Conservation (phyloP, 495 filamentous ascomycete species). For the Aspergillus cavernicola region DNA sequence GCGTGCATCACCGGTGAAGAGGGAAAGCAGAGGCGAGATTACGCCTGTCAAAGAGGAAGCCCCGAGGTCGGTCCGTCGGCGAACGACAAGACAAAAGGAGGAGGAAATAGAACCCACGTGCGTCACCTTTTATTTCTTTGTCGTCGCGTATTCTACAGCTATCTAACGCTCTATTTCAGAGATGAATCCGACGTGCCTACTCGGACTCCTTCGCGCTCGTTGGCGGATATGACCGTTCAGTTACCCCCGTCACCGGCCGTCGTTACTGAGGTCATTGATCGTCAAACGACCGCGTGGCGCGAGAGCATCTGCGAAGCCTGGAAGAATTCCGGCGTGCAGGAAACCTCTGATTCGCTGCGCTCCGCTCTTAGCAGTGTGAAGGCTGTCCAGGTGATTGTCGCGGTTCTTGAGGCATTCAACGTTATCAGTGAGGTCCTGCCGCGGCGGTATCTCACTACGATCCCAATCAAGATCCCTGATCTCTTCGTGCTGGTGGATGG, state of each 20-base stretch:
- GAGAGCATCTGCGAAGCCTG: constrained; percentile 42
- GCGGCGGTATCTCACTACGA: constrained; percentile 60
- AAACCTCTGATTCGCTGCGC: constrained; percentile 50
- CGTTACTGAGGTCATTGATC: constrained; percentile 78
- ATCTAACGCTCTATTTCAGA: constrained; percentile 12
- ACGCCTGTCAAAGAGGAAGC: constrained; percentile 30
- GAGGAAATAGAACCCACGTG: constrained; percentile 39
- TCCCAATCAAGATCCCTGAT: constrained; percentile 72
- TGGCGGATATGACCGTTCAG: constrained; percentile 17
- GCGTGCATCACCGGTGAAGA: constrained; percentile 71
- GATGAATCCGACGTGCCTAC: constrained; percentile 33
- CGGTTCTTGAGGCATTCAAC: constrained; percentile 54
- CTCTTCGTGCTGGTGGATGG: constrained; percentile 73
- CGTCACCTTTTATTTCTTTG: constrained; percentile 17
- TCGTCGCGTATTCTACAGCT: neutral
- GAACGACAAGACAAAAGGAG: constrained; percentile 39
- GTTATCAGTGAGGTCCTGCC: constrained; percentile 49
- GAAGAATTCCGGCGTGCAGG: constrained; percentile 41
- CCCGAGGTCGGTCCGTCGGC: constrained; percentile 27
- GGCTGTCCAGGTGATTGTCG: constrained; percentile 61
- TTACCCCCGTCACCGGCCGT: constrained; percentile 82
- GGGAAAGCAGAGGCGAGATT: constrained; percentile 41
- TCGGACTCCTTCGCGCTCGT: constrained; percentile 49
- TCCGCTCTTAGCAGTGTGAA: constrained; percentile 62
- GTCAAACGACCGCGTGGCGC: constrained; percentile 61